phyloP scores from a whole-genome alignment of 116 monocot species.

The Thalassia testudinum region DNA sequence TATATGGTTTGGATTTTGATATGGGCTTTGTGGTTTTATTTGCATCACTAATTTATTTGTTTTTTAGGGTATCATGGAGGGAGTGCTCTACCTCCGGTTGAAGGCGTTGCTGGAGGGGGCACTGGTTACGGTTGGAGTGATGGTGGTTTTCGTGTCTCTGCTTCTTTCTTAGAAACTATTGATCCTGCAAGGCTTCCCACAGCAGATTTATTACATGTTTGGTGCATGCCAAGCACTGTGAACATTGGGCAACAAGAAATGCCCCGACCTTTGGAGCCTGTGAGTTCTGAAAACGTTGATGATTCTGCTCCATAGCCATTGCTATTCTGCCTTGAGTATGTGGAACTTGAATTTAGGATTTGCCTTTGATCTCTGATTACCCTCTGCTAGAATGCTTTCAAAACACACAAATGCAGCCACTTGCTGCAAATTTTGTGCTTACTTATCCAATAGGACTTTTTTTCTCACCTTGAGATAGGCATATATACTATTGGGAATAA shows the following conservation, averaged over 20 bases:
- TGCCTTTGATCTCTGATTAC: too few species aligned
- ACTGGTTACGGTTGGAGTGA: constrained; percentile 93
- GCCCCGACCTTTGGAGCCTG: constrained; percentile 70
- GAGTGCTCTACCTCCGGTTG: constrained; percentile 53
- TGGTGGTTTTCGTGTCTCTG: constrained; percentile 25
- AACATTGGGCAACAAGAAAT: constrained; percentile 88
- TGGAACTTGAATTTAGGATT: too few species aligned
- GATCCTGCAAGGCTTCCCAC: constrained; percentile 77
- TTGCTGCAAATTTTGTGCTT: too few species aligned
- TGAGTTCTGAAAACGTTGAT: constrained; percentile 15
- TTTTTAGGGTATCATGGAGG: not conserved
- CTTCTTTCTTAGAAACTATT: constrained; percentile 23
- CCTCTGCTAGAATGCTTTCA: too few species aligned
- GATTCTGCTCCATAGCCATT: too few species aligned
- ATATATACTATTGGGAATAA: too few species aligned
- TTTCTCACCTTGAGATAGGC: too few species aligned
- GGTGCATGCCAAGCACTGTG: constrained; percentile 94
- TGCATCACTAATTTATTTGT: not conserved
- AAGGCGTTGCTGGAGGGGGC: constrained; percentile 97
- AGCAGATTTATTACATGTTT: constrained; percentile 77
- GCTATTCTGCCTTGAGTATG: too few species aligned
- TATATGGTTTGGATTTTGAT: too few species aligned
- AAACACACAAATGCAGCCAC: too few species aligned
- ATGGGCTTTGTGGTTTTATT: too few species aligned
- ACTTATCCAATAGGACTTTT: too few species aligned